Base-by-base conservation (phyloP, 202 grass and related monocot genomes). In the Saccharum hybrid region DNA sequence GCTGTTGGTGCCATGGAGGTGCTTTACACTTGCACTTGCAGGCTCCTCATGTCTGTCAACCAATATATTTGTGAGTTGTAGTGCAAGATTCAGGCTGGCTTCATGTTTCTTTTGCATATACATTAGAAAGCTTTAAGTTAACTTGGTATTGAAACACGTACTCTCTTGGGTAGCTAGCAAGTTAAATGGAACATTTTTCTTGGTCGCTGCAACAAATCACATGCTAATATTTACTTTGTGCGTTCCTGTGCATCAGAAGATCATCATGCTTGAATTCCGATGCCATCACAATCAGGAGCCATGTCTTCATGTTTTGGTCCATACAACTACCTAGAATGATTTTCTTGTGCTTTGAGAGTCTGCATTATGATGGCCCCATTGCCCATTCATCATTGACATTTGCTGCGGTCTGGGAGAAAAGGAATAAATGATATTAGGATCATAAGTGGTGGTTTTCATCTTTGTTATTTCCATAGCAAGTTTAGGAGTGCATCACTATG, bases 91-190 rank as follows among this genome's bases (percentile, higher is more conserved):
- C 52, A 45, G 52, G 12, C 11, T 75, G 7, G 39, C 10, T 75
- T 65, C 37, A 45, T 52, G 52, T 88, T 83, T 74, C 30, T 74
- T 80, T 79, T 22, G 28, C 18, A 8, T 63, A 7, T 48, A 37
- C 48, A 68, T 64, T 23, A 69, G 6, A 21, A 74, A 48, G 67
- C 59, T 65, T 77, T n/a, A 72, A 34, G 38, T 83, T 78, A 18
- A 71, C 60, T 83, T 22, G 4, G 15, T 22, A 33, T 73, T 68
- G 15, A 33, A 83, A 38, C 49, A 11, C 26, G 21, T 9, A 54
- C 28, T 72, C 46, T 81, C 36, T 72, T 77, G 37, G 30, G 54
- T 46, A 56, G 8, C 40, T 65, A 37, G 22, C 68, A 2, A 13
- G 81, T 80, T 56, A 48, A 72, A 39, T 34, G 15, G 9, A 26